Conservation (phyloP, 495 filamentous ascomycete genomes). For the Sordaria brevicollis region DNA sequence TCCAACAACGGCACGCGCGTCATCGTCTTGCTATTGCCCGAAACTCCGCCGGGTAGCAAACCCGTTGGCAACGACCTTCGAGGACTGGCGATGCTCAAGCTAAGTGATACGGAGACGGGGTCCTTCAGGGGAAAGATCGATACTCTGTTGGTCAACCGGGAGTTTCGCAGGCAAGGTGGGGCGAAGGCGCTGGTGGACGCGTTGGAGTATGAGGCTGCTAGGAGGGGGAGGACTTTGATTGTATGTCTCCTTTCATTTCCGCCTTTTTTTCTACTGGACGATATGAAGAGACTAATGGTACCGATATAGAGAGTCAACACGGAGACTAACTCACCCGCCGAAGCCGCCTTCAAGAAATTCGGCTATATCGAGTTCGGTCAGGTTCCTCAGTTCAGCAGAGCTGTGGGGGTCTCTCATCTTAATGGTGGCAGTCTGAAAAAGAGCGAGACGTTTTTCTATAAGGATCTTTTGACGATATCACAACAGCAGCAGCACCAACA, state of each 20-base stretch:
- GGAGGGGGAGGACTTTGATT: slow-evolving; percentile 24
- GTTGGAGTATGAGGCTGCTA: slow-evolving; percentile 27
- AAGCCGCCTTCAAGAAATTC: slow-evolving; percentile 23
- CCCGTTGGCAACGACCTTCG: slow-evolving; percentile 22
- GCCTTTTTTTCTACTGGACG: background rate
- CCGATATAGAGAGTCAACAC: slow-evolving; percentile 20
- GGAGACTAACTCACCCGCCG: slow-evolving; percentile 26
- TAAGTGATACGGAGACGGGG: slow-evolving; percentile 25
- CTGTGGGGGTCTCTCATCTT: slow-evolving; percentile 9
- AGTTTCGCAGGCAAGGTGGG: slow-evolving; percentile 20
- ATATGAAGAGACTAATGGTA: background rate
- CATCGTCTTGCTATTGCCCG: slow-evolving; percentile 25
- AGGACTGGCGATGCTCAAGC: slow-evolving; percentile 27
- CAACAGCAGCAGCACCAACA: background rate
- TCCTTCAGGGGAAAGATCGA: slow-evolving; percentile 27
- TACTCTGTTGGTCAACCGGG: slow-evolving; percentile 26
- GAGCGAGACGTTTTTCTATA: slow-evolving; percentile 32
- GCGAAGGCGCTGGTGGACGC: slow-evolving; percentile 20
- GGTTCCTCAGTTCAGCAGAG: slow-evolving; percentile 24
- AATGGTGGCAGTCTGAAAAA: slow-evolving; percentile 14
- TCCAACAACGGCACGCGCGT: slow-evolving; percentile 17
- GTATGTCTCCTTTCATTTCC: slow-evolving; percentile 10
- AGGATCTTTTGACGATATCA: slow-evolving; percentile 14
- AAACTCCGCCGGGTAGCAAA: slow-evolving; percentile 13
- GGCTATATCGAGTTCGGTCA: slow-evolving; percentile 27